These are phyloP conservation scores for Chytriomyces sp. DNA, from an alignment of 192 early-diverging fungal species.

Conservation along the genomic window DNA sequence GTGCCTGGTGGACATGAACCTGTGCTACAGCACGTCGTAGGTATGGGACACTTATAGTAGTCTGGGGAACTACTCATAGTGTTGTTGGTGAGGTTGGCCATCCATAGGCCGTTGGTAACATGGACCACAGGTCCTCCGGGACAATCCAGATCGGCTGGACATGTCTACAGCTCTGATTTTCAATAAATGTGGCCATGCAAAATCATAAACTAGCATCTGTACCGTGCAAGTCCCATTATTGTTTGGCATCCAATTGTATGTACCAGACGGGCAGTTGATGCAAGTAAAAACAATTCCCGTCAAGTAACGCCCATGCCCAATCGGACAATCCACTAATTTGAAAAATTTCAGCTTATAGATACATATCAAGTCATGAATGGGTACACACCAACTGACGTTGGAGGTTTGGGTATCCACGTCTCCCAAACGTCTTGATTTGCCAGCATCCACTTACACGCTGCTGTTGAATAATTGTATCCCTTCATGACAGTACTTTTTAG, in stretches of 20 bases:
- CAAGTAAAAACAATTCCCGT: not conserved
- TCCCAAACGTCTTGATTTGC: constrained; percentile 2
- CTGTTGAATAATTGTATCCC: not conserved
- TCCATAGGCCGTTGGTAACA: constrained; percentile 1
- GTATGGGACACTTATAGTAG: constrained; percentile 16
- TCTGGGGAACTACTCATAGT: not conserved
- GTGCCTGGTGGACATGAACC: not conserved
- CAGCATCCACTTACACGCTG: constrained; percentile 5
- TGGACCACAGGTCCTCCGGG: constrained; percentile 11
- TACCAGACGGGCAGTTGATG: constrained; percentile 9
- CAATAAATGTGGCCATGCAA: not conserved
- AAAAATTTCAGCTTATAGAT: not conserved
- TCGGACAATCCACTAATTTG: constrained; percentile 1
- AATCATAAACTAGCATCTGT: not conserved
- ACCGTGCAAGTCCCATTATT: constrained; percentile 1
- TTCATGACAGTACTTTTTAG: not conserved
- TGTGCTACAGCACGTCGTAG: constrained; percentile 12
- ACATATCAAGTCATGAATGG: not conserved
- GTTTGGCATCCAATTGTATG: constrained; percentile 15
- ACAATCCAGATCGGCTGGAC: constrained; percentile 5
- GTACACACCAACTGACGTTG: not conserved
- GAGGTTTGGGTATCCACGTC: constrained; percentile 21
- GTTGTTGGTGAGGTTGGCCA: not conserved
- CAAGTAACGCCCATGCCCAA: constrained; percentile 11
- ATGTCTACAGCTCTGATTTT: not conserved